A percentile compares a stretch with the other conserved stretches of the same genome.
Conservation (phyloP, 2,329 filamentous ascomycete genomes). For the Diaporthe capsici region DNA sequence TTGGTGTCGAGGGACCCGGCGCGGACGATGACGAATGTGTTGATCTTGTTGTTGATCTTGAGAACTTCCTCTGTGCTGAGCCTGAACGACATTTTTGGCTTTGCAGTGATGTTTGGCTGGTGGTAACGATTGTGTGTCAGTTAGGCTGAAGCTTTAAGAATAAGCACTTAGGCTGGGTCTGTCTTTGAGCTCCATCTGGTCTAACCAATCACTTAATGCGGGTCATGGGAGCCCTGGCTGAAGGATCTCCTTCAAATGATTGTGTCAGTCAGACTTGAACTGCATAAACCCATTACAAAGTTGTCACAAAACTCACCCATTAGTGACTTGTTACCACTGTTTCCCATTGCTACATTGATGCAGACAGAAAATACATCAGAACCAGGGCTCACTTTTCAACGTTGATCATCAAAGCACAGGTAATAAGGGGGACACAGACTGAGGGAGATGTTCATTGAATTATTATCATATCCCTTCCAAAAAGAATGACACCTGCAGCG, state of each 20-base stretch:
- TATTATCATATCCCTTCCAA: not conserved
- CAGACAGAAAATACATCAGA: not conserved
- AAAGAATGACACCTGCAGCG: not conserved
- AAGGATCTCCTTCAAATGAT: not conserved
- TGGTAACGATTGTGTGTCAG: not conserved
- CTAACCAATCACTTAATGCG: not conserved
- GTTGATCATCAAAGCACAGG: no score
- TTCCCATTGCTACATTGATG: not conserved
- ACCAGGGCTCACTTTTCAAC: not conserved
- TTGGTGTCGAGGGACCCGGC: slow-evolving; percentile 13
- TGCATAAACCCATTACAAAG: not conserved
- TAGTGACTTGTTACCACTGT: not conserved
- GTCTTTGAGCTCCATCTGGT: not conserved
- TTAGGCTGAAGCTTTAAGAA: not conserved
- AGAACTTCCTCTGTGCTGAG: slow-evolving; percentile 36
- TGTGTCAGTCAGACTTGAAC: not conserved
- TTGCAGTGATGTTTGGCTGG: not conserved
- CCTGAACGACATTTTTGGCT: slow-evolving; percentile 16
- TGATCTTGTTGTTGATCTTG: slow-evolving; percentile 33
- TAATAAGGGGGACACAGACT: not conserved
- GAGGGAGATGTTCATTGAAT: not conserved
- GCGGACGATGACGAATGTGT: slow-evolving; percentile 34
- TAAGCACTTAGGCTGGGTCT: not conserved
- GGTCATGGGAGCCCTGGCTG: not conserved
- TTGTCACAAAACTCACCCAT: not conserved